These are phyloP conservation scores for Dalbergia cultrata DNA, from an alignment of 306 rosid genomes.

Conservation along the genomic window DNA sequence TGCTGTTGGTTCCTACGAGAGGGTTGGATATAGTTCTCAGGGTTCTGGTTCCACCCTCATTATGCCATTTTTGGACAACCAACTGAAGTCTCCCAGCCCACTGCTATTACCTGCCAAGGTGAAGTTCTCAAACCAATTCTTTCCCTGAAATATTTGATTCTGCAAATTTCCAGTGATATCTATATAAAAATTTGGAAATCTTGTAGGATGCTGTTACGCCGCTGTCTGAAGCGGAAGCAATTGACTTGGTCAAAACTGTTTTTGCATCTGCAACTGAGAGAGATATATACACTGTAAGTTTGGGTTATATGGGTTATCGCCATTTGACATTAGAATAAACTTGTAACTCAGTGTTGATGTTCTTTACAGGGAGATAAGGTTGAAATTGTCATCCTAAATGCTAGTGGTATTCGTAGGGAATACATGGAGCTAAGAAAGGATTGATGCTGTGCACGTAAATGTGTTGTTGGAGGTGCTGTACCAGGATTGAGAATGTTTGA, in stretches of 20 bases:
- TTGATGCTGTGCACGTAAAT: constrained; percentile 47
- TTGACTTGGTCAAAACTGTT: constrained; percentile 87
- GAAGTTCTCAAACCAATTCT: constrained; percentile 32
- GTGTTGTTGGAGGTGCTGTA: constrained; percentile 38
- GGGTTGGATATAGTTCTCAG: constrained; percentile 96
- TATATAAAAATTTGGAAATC: constrained; percentile 12
- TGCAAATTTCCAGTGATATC: background rate
- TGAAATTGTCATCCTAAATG: constrained; percentile 77
- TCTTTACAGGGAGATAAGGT: constrained; percentile 80
- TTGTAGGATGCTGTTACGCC: constrained; percentile 94
- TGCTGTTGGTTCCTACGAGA: constrained; percentile 99
- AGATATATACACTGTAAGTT: constrained; percentile 93
- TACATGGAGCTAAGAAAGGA: constrained; percentile 85
- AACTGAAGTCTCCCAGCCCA: constrained; percentile 93
- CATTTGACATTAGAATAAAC: background rate
- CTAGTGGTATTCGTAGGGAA: constrained; percentile 67
- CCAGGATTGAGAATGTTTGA: constrained; percentile 46
- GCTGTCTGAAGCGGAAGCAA: constrained; percentile 84
- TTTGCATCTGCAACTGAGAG: constrained; percentile 97
- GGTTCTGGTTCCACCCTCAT: constrained; percentile 98
- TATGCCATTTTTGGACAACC: constrained; percentile 89
- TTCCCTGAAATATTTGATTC: constrained; percentile 37
- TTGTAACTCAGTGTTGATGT: constrained; percentile 20
- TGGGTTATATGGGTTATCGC: background rate
- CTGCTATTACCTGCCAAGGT: constrained; percentile 87